Conservation (phyloP, 345 rosid species). For the Combretum micranthum region DNA sequence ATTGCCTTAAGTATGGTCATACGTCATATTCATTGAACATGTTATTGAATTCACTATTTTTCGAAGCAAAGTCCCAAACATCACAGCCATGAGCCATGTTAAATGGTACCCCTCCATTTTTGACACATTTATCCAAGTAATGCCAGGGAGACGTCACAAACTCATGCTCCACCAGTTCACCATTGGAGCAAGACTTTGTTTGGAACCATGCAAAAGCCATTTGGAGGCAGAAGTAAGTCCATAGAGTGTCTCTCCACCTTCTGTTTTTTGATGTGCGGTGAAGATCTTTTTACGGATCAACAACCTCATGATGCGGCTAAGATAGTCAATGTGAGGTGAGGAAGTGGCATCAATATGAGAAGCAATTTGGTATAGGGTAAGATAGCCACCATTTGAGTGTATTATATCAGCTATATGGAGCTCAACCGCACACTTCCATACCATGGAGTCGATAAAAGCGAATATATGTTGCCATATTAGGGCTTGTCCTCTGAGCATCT, state of each 20-base stretch:
- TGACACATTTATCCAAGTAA: conserved; percentile 10
- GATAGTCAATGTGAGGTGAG: conserved; percentile 3
- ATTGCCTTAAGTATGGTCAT: conserved; percentile 1
- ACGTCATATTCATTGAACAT: conserved; percentile 2
- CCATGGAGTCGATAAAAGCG: conserved; percentile 21
- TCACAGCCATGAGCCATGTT: conserved; percentile 11
- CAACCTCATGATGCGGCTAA: conserved; percentile 21
- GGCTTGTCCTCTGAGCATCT: conserved; percentile 14
- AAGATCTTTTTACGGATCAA: conserved; percentile 16
- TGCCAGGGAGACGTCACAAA: conserved; percentile 18
- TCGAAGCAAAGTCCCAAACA: conserved; percentile 3
- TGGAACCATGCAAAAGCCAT: conserved; percentile 24
- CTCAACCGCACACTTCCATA: conserved; percentile 22
- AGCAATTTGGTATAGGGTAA: conserved; percentile 20
- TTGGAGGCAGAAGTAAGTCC: conserved; percentile 18
- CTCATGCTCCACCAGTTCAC: conserved; percentile 20
- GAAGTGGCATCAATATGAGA: conserved; percentile 10
- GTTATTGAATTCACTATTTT: not conserved
- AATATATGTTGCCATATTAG: conserved; percentile 13
- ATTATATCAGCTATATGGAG: conserved; percentile 26
- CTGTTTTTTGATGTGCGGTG: conserved; percentile 6
- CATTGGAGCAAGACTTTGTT: conserved; percentile 20
- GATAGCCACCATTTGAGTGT: conserved; percentile 7
- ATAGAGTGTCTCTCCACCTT: conserved; percentile 18
- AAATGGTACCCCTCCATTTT: conserved; percentile 6